Conservation (phyloP, 345 rosid genomes). For the Populus euphratica region DNA sequence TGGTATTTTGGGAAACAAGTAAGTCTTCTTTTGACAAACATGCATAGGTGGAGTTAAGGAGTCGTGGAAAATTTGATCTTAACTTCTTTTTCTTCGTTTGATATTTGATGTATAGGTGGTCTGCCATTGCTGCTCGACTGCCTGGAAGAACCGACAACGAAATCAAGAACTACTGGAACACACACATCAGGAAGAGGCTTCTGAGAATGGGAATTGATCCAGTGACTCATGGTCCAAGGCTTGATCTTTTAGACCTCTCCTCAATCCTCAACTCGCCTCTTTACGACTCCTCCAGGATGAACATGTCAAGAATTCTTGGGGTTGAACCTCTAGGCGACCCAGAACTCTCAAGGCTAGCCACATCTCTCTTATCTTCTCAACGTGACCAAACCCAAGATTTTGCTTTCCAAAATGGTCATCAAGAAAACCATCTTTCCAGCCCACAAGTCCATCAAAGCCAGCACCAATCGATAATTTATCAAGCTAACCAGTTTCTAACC, state of each 20-base stretch:
- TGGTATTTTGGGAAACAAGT: slow-evolving; percentile 27
- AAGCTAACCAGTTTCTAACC: slow-evolving; percentile 28
- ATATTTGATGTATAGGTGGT: slow-evolving; percentile 12
- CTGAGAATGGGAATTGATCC: slow-evolving; percentile 29
- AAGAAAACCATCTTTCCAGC: slow-evolving; percentile 33
- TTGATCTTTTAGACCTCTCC: slow-evolving; percentile 26
- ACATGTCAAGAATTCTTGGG: slow-evolving; percentile 13
- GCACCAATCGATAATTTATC: slow-evolving; percentile 19
- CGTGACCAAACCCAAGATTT: slow-evolving; percentile 18
- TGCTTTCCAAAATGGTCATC: slow-evolving; percentile 20
- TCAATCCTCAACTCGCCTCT: slow-evolving; percentile 17
- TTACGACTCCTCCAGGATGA: slow-evolving; percentile 11
- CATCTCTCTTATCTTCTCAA: slow-evolving; percentile 36
- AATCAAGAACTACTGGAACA: slow-evolving; percentile 32
- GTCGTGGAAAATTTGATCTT: not conserved
- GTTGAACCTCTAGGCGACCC: slow-evolving; percentile 22
- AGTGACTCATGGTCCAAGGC: slow-evolving; percentile 23
- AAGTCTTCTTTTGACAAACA: not conserved
- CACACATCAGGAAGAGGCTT: slow-evolving; percentile 26
- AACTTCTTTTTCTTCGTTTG: not conserved
- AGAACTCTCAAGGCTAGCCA: slow-evolving; percentile 39
- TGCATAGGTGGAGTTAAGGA: not conserved
- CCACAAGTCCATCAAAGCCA: slow-evolving; percentile 27
- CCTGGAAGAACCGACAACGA: slow-evolving; percentile 30
- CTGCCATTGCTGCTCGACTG: slow-evolving; percentile 27